Evolutionary conservation across 352 stramenopile species (phyloP).

Genomic region (Globisporangium orthogonon): DNA sequence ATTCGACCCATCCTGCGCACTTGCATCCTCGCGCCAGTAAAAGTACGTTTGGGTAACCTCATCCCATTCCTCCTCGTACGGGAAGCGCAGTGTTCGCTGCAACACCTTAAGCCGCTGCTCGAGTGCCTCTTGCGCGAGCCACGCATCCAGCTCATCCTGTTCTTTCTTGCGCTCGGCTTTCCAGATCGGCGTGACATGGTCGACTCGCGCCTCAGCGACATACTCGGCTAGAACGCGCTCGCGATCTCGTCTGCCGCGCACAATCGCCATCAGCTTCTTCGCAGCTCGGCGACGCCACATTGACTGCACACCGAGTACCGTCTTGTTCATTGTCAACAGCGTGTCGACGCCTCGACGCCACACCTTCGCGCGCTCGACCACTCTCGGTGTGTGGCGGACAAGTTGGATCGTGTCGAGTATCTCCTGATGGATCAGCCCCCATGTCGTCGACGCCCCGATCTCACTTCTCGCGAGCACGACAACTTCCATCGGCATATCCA

Average conservation of each 20-base stretch:
- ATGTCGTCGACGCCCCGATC: not conserved
- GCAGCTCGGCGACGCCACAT: conserved; percentile 46
- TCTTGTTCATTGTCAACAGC: conserved; percentile 30
- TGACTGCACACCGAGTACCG: conserved; percentile 34
- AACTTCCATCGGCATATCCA: conserved; percentile 34
- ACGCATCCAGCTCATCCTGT: conserved; percentile 39
- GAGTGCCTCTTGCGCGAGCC: conserved; percentile 24
- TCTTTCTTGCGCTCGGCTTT: conserved; percentile 52
- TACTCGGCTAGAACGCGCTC: conserved; percentile 30
- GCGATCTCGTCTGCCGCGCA: conserved; percentile 17
- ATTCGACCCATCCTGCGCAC: not conserved
- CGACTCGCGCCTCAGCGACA: conserved; percentile 38
- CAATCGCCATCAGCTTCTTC: conserved; percentile 27
- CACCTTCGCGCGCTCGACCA: conserved; percentile 18
- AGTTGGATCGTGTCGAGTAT: conserved; percentile 12
- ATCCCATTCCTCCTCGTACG: conserved; percentile 58
- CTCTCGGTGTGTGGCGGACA: conserved; percentile 1
- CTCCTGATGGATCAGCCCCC: conserved; percentile 8
- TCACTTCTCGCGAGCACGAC: conserved; percentile 16
- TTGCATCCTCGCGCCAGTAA: conserved; percentile 24
- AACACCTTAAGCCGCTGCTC: conserved; percentile 29
- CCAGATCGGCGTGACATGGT: conserved; percentile 66
- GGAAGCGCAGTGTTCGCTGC: conserved; percentile 35
- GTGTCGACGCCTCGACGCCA: conserved; percentile 22
- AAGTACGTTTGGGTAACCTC: conserved; percentile 30